These are phyloP conservation scores for Claviceps quebecensis DNA, from an alignment of 2,329 filamentous ascomycete genomes.

Conservation along the genomic window DNA sequence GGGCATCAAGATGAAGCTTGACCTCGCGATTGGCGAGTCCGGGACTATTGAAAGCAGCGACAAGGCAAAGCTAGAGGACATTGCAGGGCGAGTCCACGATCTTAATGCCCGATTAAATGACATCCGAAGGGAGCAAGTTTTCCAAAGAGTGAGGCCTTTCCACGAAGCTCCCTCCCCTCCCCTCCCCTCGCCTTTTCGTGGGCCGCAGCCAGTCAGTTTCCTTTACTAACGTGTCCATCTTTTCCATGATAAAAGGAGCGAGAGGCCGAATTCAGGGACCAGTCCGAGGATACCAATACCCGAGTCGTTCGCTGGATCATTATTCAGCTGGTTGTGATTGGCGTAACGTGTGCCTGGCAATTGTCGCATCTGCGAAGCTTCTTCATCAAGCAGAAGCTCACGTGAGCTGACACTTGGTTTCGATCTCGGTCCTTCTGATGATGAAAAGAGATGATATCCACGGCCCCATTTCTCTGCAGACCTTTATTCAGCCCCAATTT, in stretches of 20 bases:
- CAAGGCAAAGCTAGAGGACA: constrained; percentile 83
- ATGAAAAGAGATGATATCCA: not conserved
- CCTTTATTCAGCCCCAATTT: too few species aligned
- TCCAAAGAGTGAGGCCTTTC: constrained; percentile 60
- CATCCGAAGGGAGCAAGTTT: constrained; percentile 87
- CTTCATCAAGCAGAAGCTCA: constrained; percentile 99
- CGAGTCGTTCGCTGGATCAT: constrained; percentile 90
- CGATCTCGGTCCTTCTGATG: not conserved
- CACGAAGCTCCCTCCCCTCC: not conserved
- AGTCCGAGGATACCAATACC: constrained; percentile 84
- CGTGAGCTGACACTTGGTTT: constrained; percentile 31
- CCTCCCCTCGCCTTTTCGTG: not conserved
- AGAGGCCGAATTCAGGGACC: constrained; percentile 94
- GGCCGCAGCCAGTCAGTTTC: not conserved
- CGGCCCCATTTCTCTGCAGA: not conserved
- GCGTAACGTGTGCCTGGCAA: constrained; percentile 89
- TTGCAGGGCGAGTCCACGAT: constrained; percentile 78
- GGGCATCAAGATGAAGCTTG: constrained; percentile 70
- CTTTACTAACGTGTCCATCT: not conserved
- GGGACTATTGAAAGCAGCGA: constrained; percentile 87
- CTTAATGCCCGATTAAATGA: constrained; percentile 77
- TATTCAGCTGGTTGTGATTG: constrained; percentile 74
- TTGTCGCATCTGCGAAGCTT: constrained; percentile 88
- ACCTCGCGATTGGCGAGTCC: constrained; percentile 88
- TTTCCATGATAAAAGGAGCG: constrained; percentile 51